A percentile compares a stretch with the other conserved stretches of the same genome.
phyloP scores from a whole-genome alignment of 192 early-diverging fungal species.

The Dimargaris verticillata region DNA sequence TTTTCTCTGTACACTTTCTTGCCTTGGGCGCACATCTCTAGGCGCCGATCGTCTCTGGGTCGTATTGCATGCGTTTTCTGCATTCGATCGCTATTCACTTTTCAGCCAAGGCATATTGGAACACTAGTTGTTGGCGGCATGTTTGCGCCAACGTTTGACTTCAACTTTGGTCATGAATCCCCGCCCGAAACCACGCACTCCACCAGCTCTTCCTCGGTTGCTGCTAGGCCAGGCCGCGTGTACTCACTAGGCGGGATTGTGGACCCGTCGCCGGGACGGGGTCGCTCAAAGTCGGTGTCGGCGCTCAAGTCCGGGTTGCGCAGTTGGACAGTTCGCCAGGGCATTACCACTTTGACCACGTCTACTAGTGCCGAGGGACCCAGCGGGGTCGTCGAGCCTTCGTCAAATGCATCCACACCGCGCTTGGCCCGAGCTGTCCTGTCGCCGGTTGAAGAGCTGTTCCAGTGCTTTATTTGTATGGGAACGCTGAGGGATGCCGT shows the following conservation, averaged over 20 bases:
- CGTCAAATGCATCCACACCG: neutral
- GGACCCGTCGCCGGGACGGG: neutral
- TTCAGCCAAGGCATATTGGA: too few species aligned
- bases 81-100: too few species aligned
- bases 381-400: neutral
- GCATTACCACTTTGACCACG: neutral
- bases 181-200: neutral
- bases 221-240: neutral
- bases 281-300: neutral
- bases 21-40: too few species aligned
- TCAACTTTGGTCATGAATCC: neutral
- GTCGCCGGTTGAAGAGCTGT: neutral
- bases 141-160: neutral
- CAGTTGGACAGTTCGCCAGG: neutral
- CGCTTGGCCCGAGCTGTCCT: neutral
- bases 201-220: neutral
- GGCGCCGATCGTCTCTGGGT: too few species aligned
- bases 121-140: too few species aligned
- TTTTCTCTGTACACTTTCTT: too few species aligned
- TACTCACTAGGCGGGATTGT: neutral
- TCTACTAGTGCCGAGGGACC: neutral
- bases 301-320: neutral
- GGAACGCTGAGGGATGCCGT: neutral
- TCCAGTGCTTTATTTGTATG: slow-evolving; percentile 4
- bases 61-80: too few species aligned